Conservation (phyloP, 164 flowering plant species). For the Sedum album region DNA sequence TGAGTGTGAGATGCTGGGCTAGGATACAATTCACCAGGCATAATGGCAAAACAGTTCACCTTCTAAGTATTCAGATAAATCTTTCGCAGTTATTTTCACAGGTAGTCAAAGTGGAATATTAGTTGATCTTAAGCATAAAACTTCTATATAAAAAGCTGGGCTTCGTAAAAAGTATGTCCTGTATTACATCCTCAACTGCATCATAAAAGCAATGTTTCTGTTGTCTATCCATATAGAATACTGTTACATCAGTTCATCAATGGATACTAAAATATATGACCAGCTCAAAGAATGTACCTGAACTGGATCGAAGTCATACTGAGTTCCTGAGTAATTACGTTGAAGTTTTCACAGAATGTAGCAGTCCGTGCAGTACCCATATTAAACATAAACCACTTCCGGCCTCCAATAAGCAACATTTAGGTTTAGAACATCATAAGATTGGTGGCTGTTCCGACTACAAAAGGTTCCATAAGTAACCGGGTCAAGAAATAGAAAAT, state of each 20-base stretch:
- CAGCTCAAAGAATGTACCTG: background rate
- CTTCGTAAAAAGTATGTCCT: too few species aligned
- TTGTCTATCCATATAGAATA: background rate
- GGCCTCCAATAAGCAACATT: background rate
- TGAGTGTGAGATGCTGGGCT: background rate
- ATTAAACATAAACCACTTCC: background rate
- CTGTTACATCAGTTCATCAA: background rate
- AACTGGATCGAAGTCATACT: background rate
- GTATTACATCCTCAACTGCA: background rate
- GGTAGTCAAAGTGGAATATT: background rate
- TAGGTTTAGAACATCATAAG: slow-evolving; percentile 65
- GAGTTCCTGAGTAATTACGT: background rate
- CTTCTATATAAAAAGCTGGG: too few species aligned
- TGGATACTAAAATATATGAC: background rate
- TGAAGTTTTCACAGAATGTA: background rate
- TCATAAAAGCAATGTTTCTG: background rate
- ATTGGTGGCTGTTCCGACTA: slow-evolving; percentile 71
- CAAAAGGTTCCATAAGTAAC: slow-evolving; percentile 83
- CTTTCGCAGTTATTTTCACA: too few species aligned
- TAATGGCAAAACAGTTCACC: background rate
- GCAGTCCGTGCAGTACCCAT: background rate
- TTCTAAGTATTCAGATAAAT: background rate
- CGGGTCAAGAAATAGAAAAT: slow-evolving; percentile 86
- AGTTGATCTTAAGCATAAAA: background rate
- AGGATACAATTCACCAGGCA: background rate